Evolutionary conservation across 306 rosid genomes (phyloP).

Genomic region (Ziziphus jujuba): DNA sequence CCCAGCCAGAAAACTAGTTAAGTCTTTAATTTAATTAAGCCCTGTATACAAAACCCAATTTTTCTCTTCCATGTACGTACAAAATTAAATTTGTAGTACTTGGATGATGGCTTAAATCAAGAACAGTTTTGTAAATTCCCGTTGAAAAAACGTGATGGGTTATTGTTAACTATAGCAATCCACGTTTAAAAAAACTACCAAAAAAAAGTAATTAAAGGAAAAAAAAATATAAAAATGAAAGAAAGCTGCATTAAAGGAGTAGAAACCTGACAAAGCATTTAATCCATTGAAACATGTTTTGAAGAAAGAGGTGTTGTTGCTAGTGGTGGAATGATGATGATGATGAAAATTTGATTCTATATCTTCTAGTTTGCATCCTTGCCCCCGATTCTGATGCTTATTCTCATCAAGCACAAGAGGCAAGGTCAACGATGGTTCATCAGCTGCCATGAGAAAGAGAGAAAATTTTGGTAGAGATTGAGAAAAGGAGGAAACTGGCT

Average conservation of each 20-base stretch:
- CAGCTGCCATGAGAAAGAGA: slow-evolving; percentile 2
- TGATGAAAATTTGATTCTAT: slow-evolving; percentile 9
- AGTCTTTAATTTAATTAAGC: not conserved
- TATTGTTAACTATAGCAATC: no score
- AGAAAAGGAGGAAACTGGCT: no score
- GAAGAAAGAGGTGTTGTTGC: slow-evolving; percentile 30
- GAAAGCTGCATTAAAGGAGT: not conserved
- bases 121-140: no score
- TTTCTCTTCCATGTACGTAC: no score
- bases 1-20: not conserved
- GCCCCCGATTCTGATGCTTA: slow-evolving; percentile 8
- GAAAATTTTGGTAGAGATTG: not conserved
- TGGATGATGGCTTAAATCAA: no score
- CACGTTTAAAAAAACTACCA: no score
- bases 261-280: slow-evolving; percentile 45
- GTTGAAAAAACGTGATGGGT: no score
- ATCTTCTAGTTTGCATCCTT: slow-evolving; percentile 22
- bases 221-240: not conserved
- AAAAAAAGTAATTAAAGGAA: not conserved
- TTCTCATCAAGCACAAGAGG: slow-evolving; percentile 34
- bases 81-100: no score
- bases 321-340: not conserved
- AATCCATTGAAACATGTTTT: slow-evolving; percentile 47
- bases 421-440: slow-evolving; percentile 15
- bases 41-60: not conserved